These are phyloP conservation scores for Aspergillus quadrilineatus DNA, from an alignment of 2,329 filamentous ascomycete genomes.

Conservation along the genomic window DNA sequence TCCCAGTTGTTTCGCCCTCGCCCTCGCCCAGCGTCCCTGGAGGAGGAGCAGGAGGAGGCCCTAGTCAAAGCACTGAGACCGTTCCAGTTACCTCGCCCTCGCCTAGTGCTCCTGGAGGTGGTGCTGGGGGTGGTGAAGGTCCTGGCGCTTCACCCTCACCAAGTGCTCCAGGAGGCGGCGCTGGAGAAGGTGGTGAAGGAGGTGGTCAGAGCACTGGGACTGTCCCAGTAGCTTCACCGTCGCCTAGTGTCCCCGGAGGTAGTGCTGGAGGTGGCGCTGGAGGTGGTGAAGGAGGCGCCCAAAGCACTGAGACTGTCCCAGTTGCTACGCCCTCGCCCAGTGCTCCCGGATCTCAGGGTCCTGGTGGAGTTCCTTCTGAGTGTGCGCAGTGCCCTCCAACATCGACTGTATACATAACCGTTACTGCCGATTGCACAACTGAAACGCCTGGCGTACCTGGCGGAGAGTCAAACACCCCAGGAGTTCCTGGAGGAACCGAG, in stretches of 20 bases:
- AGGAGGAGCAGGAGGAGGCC: neutral
- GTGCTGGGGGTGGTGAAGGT: neutral
- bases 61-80: neutral
- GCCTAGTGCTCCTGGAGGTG: neutral
- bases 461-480: neutral
- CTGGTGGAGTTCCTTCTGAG: neutral
- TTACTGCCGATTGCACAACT: neutral
- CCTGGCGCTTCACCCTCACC: neutral
- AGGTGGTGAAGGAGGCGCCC: neutral
- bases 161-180: neutral
- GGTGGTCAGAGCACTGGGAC: neutral
- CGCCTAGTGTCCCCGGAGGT: slow-evolving; percentile 4
- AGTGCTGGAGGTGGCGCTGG: neutral
- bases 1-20: slow-evolving; percentile 6
- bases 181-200: neutral
- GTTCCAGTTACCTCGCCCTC: neutral
- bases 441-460: neutral
- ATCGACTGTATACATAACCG: neutral
- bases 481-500: neutral
- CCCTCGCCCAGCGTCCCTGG: slow-evolving; percentile 3
- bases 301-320: neutral
- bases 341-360: neutral
- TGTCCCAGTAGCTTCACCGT: neutral
- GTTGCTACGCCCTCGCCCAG: neutral
- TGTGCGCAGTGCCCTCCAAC: neutral